These are phyloP conservation scores for Gymnopilus junonius DNA, from an alignment of 768 basidiomycete genomes.

Conservation along the genomic window DNA sequence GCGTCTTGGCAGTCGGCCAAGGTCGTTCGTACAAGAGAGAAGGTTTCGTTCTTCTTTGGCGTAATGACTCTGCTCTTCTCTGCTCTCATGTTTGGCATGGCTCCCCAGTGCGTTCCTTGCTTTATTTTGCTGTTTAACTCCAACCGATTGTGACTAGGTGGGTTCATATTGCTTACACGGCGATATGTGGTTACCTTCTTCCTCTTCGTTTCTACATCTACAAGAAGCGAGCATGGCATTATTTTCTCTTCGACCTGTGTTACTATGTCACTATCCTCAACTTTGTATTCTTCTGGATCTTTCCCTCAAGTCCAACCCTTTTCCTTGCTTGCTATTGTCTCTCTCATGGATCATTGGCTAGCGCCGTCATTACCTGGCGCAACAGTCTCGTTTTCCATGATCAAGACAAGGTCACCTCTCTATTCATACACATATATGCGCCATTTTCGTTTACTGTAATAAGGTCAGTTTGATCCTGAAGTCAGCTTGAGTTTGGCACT, in stretches of 20 bases:
- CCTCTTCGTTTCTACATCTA: conserved; percentile 85
- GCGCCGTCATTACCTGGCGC: conserved; percentile 97
- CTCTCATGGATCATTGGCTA: conserved; percentile 88
- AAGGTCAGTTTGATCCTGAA: conserved; percentile 52
- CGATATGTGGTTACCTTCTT: conserved; percentile 77
- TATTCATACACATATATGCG: conserved; percentile 95
- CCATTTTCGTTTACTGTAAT: conserved; percentile 93
- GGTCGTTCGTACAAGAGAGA: conserved; percentile 80
- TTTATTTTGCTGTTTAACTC: not conserved
- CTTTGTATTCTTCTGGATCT: conserved; percentile 89
- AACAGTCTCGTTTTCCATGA: conserved; percentile 99
- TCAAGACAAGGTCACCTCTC: conserved; percentile 91
- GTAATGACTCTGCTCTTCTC: conserved; percentile 89
- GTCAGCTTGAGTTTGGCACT: not conserved
- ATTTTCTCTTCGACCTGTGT: conserved; percentile 92
- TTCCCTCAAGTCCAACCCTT: conserved; percentile 76
- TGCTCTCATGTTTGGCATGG: conserved; percentile 85
- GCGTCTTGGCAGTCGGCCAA: conserved; percentile 93
- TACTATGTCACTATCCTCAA: conserved; percentile 94
- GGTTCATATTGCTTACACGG: conserved; percentile 87
- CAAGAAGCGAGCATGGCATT: conserved; percentile 94
- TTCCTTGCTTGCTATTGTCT: conserved; percentile 95
- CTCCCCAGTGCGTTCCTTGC: conserved; percentile 71
- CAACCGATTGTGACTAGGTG: conserved; percentile 51
- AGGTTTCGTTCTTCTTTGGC: conserved; percentile 91